Conservation (phyloP, 2,329 filamentous ascomycete genomes). For the Neopestalotiopsis clavispora region DNA sequence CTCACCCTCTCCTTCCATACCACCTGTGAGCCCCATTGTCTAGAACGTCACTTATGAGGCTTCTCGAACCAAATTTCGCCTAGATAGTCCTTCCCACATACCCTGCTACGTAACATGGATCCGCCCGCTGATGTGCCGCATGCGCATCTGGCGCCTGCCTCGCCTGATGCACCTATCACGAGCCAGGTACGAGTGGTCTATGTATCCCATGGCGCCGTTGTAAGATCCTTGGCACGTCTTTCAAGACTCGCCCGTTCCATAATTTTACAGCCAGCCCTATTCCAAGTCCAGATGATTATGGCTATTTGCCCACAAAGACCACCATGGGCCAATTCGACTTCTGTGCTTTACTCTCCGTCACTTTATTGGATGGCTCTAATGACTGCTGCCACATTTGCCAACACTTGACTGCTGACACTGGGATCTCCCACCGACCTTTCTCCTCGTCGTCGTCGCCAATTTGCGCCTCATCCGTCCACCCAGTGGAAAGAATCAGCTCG, state of each 20-base stretch:
- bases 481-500: no score
- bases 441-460: no score
- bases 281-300: not conserved
- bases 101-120: not conserved
- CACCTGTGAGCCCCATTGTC: not conserved
- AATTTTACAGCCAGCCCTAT: not conserved
- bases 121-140: not conserved
- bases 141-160: not conserved
- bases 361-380: no score
- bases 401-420: no score
- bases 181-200: not conserved
- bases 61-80: slow-evolving; percentile 15
- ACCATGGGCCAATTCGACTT: not conserved
- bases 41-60: slow-evolving; percentile 13
- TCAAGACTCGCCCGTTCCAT: not conserved
- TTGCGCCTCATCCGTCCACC: no score
- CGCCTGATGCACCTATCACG: not conserved
- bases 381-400: no score
- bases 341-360: not conserved
- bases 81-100: not conserved
- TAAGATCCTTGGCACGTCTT: not conserved
- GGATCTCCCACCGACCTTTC: no score
- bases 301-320: not conserved
- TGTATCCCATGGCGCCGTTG: not conserved
- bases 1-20: not conserved